These are phyloP conservation scores for Botrytis aclada DNA, from an alignment of 2,329 filamentous ascomycete genomes.

Conservation along the genomic window DNA sequence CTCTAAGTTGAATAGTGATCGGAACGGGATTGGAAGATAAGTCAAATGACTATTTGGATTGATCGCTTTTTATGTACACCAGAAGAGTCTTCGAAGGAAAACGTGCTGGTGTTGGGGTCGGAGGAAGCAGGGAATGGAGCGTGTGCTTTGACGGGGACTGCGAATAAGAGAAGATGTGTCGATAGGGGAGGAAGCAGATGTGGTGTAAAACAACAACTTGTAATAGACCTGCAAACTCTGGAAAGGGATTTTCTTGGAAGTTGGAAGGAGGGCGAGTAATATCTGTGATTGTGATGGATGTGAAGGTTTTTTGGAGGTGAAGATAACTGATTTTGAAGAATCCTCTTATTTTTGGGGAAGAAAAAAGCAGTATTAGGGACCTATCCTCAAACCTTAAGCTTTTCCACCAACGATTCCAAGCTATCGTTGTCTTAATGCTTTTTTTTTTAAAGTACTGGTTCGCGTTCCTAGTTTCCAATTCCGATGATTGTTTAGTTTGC, in stretches of 20 bases:
- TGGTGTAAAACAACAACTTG: slow-evolving; percentile 36
- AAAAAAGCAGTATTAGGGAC: slow-evolving; percentile 39
- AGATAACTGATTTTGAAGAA: slow-evolving; percentile 35
- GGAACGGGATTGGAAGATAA: slow-evolving; percentile 43
- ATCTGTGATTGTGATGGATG: slow-evolving; percentile 15
- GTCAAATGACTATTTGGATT: slow-evolving; percentile 53
- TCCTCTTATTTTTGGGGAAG: slow-evolving; percentile 22
- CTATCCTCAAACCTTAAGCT: slow-evolving; percentile 39
- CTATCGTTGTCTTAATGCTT: slow-evolving; percentile 22
- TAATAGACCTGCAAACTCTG: slow-evolving; percentile 32
- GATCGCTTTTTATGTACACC: slow-evolving; percentile 73
- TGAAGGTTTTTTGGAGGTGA: slow-evolving; percentile 31
- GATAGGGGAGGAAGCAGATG: slow-evolving; percentile 39
- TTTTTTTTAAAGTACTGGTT: neutral
- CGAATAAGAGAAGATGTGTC: slow-evolving; percentile 36
- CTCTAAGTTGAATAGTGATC: slow-evolving; percentile 40
- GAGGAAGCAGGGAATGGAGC: slow-evolving; percentile 36
- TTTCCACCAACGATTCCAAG: slow-evolving; percentile 30
- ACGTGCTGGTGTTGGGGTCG: slow-evolving; percentile 72
- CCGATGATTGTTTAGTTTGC: neutral
- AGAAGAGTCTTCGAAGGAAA: slow-evolving; percentile 81
- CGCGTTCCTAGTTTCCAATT: neutral
- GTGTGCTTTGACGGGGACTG: slow-evolving; percentile 38
- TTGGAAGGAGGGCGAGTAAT: slow-evolving; percentile 24
- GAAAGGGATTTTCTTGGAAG: slow-evolving; percentile 36